Conservation (phyloP, 1,284 basidiomycete species). For the Grifola frondosa region DNA sequence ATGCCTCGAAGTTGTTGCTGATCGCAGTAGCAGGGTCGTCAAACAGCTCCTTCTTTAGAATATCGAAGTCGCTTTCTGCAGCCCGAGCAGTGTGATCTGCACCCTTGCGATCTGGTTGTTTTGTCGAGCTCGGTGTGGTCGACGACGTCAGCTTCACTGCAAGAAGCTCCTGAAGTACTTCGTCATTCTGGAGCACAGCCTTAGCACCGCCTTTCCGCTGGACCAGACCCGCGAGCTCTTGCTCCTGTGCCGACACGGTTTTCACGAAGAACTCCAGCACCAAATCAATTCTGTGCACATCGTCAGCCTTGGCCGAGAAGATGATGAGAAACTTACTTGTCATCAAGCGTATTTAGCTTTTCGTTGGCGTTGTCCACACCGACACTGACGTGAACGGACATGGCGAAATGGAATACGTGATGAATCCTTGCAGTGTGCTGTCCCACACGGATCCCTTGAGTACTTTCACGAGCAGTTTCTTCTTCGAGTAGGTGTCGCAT, state of each 20-base stretch:
- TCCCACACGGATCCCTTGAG: conserved; percentile 41
- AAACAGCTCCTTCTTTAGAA: conserved; percentile 27
- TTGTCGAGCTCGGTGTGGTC: background rate
- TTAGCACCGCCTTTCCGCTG: conserved; percentile 19
- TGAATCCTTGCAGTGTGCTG: conserved; percentile 32
- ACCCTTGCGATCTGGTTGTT: background rate
- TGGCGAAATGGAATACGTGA: conserved; percentile 33
- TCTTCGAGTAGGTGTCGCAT: conserved; percentile 35
- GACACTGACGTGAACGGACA: conserved; percentile 34
- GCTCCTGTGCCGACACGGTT: conserved; percentile 14
- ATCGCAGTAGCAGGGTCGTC: conserved; percentile 23
- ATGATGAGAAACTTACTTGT: conserved; percentile 12
- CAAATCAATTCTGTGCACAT: conserved; percentile 8
- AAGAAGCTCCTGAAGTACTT: conserved; percentile 15
- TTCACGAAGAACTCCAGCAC: conserved; percentile 12
- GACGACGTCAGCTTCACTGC: conserved; percentile 4
- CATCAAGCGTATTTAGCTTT: conserved; percentile 30
- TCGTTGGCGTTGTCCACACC: conserved; percentile 34
- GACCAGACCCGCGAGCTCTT: conserved; percentile 14
- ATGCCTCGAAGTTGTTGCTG: conserved; percentile 25
- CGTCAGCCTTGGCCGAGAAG: conserved; percentile 22
- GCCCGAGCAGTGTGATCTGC: conserved; percentile 11
- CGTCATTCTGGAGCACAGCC: conserved; percentile 17
- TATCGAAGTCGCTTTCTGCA: conserved; percentile 14
- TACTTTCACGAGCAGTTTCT: conserved; percentile 34